Conservation (phyloP, 176 grass and related monocot species). For the Aegilops sharonensis region DNA sequence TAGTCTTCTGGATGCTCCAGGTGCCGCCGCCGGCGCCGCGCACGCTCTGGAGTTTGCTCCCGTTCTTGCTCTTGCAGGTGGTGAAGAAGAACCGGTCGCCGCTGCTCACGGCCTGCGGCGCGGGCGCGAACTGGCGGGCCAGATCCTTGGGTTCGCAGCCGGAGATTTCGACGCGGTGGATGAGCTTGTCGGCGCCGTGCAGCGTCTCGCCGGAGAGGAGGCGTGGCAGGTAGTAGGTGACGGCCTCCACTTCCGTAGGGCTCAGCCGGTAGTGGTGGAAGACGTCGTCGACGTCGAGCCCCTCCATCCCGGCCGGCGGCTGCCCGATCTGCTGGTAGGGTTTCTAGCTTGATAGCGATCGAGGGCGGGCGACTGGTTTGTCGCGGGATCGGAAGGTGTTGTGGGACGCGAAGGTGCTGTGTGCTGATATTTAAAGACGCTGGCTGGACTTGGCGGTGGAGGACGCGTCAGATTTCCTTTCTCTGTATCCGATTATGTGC, state of each 20-base stretch:
- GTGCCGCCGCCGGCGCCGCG: background rate
- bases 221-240: background rate
- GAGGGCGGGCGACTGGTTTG: no score
- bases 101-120: background rate
- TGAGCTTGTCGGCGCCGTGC: background rate
- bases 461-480: background rate
- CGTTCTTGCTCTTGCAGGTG: background rate
- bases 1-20: background rate
- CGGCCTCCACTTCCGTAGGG: background rate
- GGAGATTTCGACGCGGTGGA: background rate
- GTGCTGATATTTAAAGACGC: no score
- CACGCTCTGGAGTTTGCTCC: background rate
- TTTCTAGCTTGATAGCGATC: no score
- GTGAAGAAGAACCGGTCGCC: slow-evolving; percentile 25
- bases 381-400: no score
- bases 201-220: background rate
- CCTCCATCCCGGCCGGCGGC: background rate
- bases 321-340: no score
- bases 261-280: background rate
- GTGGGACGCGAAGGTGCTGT: no score
- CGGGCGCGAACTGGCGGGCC: background rate
- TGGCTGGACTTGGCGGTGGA: no score
- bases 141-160: background rate
- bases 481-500: background rate
- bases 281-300: background rate